A percentile compares a stretch with the other conserved stretches of the same genome.
Conservation (phyloP, 306 rosid genomes). For the Sicyos edulis region DNA sequence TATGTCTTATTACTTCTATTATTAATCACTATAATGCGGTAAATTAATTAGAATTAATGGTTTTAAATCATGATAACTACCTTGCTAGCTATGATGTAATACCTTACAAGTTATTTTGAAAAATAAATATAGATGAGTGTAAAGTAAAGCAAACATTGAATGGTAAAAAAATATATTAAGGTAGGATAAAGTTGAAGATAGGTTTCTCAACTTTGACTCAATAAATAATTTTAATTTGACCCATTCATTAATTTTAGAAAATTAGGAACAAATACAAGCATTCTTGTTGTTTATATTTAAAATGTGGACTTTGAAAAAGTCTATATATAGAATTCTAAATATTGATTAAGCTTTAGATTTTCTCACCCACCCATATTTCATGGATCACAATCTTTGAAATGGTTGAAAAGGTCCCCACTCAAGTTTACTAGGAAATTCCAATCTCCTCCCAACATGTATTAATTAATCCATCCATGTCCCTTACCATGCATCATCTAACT, state of each 20-base stretch:
- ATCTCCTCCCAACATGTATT: slow-evolving; percentile 23
- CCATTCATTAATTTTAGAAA: neutral
- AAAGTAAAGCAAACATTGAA: too few species aligned
- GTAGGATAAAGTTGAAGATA: too few species aligned
- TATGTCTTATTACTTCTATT: too few species aligned
- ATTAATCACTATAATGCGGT: too few species aligned
- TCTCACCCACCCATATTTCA: slow-evolving; percentile 17
- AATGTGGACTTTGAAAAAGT: neutral
- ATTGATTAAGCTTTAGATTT: neutral
- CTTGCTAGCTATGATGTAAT: too few species aligned
- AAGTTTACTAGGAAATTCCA: slow-evolving; percentile 31
- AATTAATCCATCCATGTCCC: slow-evolving; percentile 1
- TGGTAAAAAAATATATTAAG: too few species aligned
- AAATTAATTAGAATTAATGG: too few species aligned
- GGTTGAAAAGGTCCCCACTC: slow-evolving; percentile 32
- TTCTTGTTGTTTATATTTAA: neutral
- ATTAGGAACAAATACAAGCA: neutral
- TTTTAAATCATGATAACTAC: too few species aligned
- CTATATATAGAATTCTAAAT: neutral
- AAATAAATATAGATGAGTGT: too few species aligned
- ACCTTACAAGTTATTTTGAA: too few species aligned
- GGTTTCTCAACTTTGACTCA: neutral
- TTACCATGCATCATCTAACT: slow-evolving; percentile 10
- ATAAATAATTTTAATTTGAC: neutral
- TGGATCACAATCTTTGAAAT: slow-evolving; percentile 36